Percentiles rank a stretch among this genome's conserved stretches.
Conservation (phyloP, 805 yeast genomes). For the Candida succiphila region DNA sequence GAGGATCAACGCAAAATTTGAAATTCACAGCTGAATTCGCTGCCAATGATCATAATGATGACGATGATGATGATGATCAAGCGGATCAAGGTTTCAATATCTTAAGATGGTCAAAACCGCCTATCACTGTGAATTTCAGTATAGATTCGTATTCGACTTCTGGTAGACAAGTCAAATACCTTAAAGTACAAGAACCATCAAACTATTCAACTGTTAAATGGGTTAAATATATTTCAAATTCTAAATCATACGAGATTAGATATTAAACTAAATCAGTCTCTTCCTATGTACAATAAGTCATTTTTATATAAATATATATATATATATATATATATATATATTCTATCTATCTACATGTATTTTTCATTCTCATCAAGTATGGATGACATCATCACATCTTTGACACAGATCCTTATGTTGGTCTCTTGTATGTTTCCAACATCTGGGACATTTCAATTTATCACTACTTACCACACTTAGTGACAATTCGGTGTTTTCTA, state of each 20-base stretch:
- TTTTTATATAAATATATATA: not conserved
- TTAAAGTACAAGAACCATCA: conserved; percentile 49
- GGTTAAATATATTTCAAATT: conserved; percentile 70
- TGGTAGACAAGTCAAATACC: conserved; percentile 63
- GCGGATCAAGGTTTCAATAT: conserved; percentile 2
- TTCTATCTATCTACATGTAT: not conserved
- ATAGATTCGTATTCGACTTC: conserved; percentile 70
- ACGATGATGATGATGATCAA: conserved; percentile 3
- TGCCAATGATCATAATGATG: conserved; percentile 11
- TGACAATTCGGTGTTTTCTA: conserved; percentile 14
- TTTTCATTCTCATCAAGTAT: not conserved
- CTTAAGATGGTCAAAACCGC: conserved; percentile 58
- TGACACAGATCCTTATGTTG: conserved; percentile 46
- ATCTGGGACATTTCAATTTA: conserved; percentile 74
- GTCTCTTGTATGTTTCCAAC: conserved; percentile 73
- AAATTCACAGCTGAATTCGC: conserved; percentile 37
- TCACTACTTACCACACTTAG: conserved; percentile 28
- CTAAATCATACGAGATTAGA: conserved; percentile 78
- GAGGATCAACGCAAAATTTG: conserved; percentile 53
- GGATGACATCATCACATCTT: conserved; percentile 45
- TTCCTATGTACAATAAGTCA: not conserved
- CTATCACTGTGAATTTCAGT: conserved; percentile 59
- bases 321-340: not conserved
- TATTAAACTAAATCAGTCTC: conserved; percentile 16
- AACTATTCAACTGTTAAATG: conserved; percentile 73